These are phyloP conservation scores for Paratinospora sagittata DNA, from an alignment of 164 flowering plant species.

Conservation along the genomic window DNA sequence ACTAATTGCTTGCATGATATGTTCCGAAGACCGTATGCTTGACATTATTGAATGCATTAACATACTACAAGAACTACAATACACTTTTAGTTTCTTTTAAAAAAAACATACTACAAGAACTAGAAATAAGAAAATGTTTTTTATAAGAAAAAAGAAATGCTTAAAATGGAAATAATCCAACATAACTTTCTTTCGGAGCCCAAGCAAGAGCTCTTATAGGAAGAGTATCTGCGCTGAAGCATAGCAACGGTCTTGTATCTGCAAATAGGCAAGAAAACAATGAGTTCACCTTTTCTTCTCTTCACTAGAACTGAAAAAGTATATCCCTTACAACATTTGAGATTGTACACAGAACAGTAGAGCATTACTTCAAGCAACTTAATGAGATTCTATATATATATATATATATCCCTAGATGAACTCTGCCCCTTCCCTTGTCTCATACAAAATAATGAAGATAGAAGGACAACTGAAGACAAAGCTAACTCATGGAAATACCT, in stretches of 20 bases:
- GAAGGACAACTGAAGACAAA: not conserved
- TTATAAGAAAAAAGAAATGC: not conserved
- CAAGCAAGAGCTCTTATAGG: conserved; percentile 87
- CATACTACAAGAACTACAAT: not conserved
- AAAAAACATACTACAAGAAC: no score
- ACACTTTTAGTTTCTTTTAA: no score
- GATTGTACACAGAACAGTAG: not conserved
- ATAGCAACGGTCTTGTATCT: conserved; percentile 88
- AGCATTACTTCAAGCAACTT: not conserved
- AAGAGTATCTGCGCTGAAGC: conserved; percentile 80
- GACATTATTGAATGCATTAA: not conserved
- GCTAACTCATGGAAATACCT: conserved; percentile 37
- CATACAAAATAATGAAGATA: not conserved
- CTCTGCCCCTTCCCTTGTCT: not conserved
- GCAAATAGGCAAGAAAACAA: conserved; percentile 24
- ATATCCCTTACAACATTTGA: not conserved
- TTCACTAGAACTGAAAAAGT: no score
- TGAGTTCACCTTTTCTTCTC: not conserved
- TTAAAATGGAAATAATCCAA: not conserved
- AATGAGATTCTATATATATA: not conserved
- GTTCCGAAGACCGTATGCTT: not conserved
- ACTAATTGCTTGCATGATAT: not conserved
- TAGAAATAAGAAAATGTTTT: no score
- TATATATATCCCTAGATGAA: not conserved
- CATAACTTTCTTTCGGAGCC: conserved; percentile 76